Evolutionary conservation across 306 rosid species (phyloP).

Genomic region (Pyrus betulifolia): DNA sequence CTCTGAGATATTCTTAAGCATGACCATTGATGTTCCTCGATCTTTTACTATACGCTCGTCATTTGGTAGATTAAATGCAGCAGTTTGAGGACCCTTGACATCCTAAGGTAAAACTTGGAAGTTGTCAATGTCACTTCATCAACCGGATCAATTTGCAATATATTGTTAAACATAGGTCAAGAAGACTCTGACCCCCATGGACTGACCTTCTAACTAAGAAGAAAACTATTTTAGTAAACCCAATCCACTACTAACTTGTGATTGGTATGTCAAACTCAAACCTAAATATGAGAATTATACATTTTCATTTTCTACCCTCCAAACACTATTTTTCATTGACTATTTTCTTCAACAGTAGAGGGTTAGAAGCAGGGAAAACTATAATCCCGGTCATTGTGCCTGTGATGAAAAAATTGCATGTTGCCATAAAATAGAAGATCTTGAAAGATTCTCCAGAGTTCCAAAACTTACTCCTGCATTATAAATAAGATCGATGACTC

Average conservation of each 20-base stretch:
- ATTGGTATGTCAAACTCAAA: neutral
- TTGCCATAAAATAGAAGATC: neutral
- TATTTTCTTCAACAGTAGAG: neutral
- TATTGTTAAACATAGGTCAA: neutral
- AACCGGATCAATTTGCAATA: neutral
- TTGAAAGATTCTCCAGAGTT: neutral
- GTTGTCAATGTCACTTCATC: constrained; percentile 9
- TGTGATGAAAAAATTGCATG: neutral
- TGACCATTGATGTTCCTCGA: constrained; percentile 91
- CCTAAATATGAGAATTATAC: neutral
- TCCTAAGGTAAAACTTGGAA: constrained; percentile 47
- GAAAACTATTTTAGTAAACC: neutral
- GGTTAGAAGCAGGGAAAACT: neutral
- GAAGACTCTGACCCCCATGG: neutral
- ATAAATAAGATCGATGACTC: constrained; percentile 83
- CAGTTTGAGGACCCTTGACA: constrained; percentile 95
- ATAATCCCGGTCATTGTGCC: neutral
- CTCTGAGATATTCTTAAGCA: constrained; percentile 96
- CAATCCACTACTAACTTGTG: neutral
- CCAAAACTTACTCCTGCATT: constrained; percentile 77
- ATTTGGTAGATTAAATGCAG: constrained; percentile 94
- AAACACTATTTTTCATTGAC: neutral
- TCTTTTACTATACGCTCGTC: constrained; percentile 84
- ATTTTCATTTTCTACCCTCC: neutral
- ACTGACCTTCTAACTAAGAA: neutral